Percentiles rank a stretch among this genome's conserved stretches.
Conservation (phyloP, 352 stramenopile species). For the Hyaloperonospora arabidopsidis region DNA sequence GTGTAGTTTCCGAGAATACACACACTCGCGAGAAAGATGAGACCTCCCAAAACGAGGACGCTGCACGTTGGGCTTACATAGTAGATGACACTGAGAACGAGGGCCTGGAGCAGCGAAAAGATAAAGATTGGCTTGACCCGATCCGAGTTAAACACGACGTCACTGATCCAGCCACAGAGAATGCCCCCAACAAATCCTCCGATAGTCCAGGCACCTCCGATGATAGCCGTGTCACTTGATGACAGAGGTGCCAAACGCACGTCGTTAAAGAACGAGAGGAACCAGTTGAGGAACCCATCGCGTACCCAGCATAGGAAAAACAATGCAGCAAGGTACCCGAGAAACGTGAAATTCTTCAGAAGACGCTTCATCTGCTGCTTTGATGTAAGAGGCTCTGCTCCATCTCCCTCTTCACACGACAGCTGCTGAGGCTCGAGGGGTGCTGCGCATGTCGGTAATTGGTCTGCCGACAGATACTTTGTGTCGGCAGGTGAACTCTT, state of each 20-base stretch:
- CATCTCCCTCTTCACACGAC: constrained; percentile 3
- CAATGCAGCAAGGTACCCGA: constrained; percentile 57
- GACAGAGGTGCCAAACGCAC: constrained; percentile 41
- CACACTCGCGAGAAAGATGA: constrained; percentile 61
- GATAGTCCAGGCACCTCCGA: constrained; percentile 68
- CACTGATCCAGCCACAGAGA: constrained; percentile 64
- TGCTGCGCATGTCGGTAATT: constrained; percentile 18
- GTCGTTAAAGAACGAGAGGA: constrained; percentile 68
- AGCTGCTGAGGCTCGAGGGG: constrained; percentile 12
- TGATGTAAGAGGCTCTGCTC: constrained; percentile 9
- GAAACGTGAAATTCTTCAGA: constrained; percentile 51
- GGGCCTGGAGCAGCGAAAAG: constrained; percentile 53
- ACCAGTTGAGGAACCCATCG: constrained; percentile 73
- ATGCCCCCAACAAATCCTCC: constrained; percentile 64
- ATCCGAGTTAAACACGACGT: constrained; percentile 58
- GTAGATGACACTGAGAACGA: constrained; percentile 52
- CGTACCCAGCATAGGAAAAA: constrained; percentile 67
- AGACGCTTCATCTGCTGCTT: constrained; percentile 41
- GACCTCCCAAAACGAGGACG: constrained; percentile 35
- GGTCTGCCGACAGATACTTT: constrained; percentile 24
- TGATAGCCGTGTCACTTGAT: constrained; percentile 44
- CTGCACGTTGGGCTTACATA: constrained; percentile 46
- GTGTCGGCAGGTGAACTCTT: constrained; percentile 51
- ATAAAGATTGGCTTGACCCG: constrained; percentile 66
- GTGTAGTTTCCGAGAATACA: constrained; percentile 74